Evolutionary conservation across 495 filamentous ascomycete species (phyloP).

Genomic region (Penicillium atrosanguineum): DNA sequence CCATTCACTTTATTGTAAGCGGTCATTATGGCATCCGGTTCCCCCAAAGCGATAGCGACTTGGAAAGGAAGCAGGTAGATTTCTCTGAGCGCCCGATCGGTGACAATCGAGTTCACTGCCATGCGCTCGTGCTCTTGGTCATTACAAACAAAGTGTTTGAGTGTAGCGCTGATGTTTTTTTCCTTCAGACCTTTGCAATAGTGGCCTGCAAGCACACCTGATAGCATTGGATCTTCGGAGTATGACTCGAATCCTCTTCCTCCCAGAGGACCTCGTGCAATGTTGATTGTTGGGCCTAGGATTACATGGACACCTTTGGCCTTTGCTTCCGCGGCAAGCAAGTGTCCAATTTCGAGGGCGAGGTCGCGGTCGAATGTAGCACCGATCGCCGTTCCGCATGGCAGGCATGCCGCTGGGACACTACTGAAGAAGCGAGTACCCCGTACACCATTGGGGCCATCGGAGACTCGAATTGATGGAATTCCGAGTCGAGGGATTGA

Average conservation of each 20-base stretch:
- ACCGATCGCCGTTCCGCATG: neutral
- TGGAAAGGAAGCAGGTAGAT: constrained; percentile 68
- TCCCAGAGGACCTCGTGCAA: constrained; percentile 65
- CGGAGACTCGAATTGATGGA: constrained; percentile 15
- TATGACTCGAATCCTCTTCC: constrained; percentile 71
- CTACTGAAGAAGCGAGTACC: constrained; percentile 64
- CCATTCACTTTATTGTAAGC: constrained; percentile 70
- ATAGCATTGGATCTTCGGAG: constrained; percentile 66
- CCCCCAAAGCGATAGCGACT: constrained; percentile 54
- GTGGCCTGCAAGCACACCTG: constrained; percentile 57
- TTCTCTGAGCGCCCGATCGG: constrained; percentile 56
- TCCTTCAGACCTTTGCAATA: constrained; percentile 62
- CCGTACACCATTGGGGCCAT: constrained; percentile 67
- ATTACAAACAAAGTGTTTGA: constrained; percentile 63
- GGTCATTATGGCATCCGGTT: constrained; percentile 64
- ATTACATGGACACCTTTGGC: too few relatives aligned
- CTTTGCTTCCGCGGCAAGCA: too few relatives aligned
- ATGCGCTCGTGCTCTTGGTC: too few relatives aligned
- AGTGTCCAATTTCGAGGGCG: too few relatives aligned
- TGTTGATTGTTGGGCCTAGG: constrained; percentile 4
- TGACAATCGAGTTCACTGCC: too few relatives aligned
- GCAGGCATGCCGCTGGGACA: constrained; percentile 18
- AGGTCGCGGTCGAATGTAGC: too few relatives aligned
- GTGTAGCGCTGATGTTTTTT: constrained; percentile 55
- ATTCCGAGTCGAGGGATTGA: too few relatives aligned